These are phyloP conservation scores for Oxytropis ochrocephala DNA, from an alignment of 306 rosid genomes.

Conservation along the genomic window DNA sequence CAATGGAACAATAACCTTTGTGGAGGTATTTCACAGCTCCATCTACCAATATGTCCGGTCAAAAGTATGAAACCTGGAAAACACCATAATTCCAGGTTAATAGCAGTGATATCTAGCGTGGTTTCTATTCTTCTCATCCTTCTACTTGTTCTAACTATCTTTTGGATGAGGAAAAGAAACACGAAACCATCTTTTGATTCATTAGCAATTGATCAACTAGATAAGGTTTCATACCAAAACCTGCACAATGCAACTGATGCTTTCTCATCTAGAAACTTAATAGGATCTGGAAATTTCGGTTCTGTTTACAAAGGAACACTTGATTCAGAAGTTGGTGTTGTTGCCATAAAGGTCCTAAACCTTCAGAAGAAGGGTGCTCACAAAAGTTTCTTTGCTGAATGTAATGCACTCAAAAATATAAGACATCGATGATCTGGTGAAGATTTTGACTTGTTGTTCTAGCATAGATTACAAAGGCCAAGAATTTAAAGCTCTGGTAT, in stretches of 20 bases:
- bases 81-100: not conserved
- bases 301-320: conserved; percentile 21
- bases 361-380: conserved; percentile 19
- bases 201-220: not conserved
- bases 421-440: conserved; percentile 14
- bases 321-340: not conserved
- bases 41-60: not conserved
- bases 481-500: no score
- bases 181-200: not conserved
- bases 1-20: not conserved
- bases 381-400: conserved; percentile 15
- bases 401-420: not conserved
- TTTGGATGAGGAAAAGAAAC: not conserved
- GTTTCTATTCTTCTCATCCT: not conserved
- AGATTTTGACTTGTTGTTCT: conserved; percentile 15
- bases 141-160: not conserved
- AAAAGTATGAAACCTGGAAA: not conserved
- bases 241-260: not conserved
- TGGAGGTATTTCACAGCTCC: not conserved
- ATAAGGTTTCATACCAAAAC: not conserved
- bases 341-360: conserved; percentile 24
- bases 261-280: conserved; percentile 9
- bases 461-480: no score
- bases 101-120: not conserved
- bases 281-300: conserved; percentile 29